Evolutionary conservation across 352 stramenopile genomes (phyloP).

Genomic region (Pythium dissimile): DNA sequence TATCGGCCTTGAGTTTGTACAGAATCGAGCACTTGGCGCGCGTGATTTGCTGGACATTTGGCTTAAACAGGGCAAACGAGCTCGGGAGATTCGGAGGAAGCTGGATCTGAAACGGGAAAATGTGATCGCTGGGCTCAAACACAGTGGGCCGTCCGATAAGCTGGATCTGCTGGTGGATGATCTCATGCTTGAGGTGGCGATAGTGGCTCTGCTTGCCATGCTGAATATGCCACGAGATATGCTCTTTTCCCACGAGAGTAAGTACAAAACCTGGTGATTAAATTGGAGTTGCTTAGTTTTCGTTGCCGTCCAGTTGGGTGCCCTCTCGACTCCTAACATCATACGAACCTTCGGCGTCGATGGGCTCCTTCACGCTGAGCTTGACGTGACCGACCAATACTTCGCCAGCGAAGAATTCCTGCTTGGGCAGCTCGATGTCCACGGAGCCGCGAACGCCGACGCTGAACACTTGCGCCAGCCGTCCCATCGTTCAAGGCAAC

Average conservation of each 20-base stretch:
- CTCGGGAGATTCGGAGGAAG: not conserved
- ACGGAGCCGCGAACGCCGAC: conserved; percentile 7
- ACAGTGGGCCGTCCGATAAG: not conserved
- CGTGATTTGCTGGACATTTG: not conserved
- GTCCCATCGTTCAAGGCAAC: not conserved
- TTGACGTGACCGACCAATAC: conserved; percentile 7
- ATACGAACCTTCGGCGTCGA: conserved; percentile 10
- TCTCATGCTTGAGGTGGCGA: conserved; percentile 5
- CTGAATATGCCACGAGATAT: conserved; percentile 4
- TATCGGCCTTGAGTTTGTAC: conserved; percentile 10
- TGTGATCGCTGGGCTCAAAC: conserved; percentile 4
- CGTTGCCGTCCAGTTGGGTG: not conserved
- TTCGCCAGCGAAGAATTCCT: conserved; percentile 12
- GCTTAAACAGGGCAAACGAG: not conserved
- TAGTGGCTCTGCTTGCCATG: conserved; percentile 10
- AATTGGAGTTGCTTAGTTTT: not conserved
- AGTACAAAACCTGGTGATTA: not conserved
- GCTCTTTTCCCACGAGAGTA: conserved; percentile 3
- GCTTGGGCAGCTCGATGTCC: conserved; percentile 8
- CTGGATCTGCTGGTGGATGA: conserved; percentile 6
- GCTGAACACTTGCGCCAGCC: conserved; percentile 13
- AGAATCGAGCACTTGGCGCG: conserved; percentile 3
- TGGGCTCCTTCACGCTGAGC: not conserved
- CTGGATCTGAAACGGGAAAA: conserved; percentile 16
- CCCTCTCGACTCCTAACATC: not conserved